Evolutionary conservation across 768 basidiomycete species (phyloP).

Genomic region (Tricholoma terreum): DNA sequence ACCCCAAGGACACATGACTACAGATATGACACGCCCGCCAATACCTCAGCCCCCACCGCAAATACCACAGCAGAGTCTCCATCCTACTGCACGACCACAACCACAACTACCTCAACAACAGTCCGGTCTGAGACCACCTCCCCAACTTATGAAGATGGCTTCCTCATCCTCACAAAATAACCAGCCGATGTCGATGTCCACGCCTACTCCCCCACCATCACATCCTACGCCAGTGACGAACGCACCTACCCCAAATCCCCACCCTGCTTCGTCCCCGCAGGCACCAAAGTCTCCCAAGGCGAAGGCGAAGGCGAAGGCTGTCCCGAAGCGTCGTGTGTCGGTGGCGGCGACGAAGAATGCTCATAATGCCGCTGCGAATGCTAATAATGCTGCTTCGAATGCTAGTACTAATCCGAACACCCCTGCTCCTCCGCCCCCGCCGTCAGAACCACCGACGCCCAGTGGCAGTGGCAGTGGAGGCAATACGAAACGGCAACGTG

Average conservation of each 20-base stretch:
- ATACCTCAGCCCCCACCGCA: slow-evolving; percentile 14
- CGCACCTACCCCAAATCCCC: slow-evolving; percentile 48
- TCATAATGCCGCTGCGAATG: not conserved
- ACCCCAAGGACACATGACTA: not conserved
- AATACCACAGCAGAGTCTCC: not conserved
- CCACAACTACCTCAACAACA: slow-evolving; percentile 3
- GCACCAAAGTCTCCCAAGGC: slow-evolving; percentile 69
- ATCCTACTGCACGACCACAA: slow-evolving; percentile 15
- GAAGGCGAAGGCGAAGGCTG: slow-evolving; percentile 45
- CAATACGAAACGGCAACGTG: slow-evolving; percentile 46
- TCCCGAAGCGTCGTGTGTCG: slow-evolving; percentile 33
- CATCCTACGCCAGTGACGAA: slow-evolving; percentile 42
- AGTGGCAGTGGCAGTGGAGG: slow-evolving; percentile 7
- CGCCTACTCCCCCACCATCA: slow-evolving; percentile 44
- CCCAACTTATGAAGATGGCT: slow-evolving; percentile 29
- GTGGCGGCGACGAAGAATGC: slow-evolving; percentile 5
- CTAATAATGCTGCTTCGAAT: not conserved
- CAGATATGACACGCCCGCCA: slow-evolving; percentile 18
- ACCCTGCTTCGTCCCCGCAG: slow-evolving; percentile 57
- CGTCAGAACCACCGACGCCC: slow-evolving; percentile 20
- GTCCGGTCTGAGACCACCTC: slow-evolving; percentile 5
- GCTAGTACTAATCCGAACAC: slow-evolving; percentile 12
- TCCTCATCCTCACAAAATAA: slow-evolving; percentile 17
- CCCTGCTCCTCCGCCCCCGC: slow-evolving; percentile 26
- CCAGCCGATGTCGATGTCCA: slow-evolving; percentile 27